Base-by-base conservation (phyloP, 2,329 filamentous ascomycete species). In the Neonectria sp. region DNA sequence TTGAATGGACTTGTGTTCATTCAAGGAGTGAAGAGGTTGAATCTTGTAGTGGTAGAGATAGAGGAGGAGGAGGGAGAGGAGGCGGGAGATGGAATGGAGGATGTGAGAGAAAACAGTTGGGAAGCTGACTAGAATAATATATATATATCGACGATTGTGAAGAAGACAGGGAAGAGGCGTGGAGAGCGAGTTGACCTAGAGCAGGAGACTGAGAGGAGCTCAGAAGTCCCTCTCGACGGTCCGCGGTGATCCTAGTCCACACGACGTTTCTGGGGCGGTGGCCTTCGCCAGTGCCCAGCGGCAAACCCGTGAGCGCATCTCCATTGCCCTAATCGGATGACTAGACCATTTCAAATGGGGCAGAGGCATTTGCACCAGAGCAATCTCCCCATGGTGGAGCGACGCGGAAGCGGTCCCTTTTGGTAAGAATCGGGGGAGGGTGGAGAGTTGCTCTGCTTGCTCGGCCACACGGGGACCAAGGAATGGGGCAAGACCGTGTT, bases 171-270 rank as follows among this genome's bases (percentile, higher is more conserved):
- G 68, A 71, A 62, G 55, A 63, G 45, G 49, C 35, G 29, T 60
- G 62, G 35, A 61, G 31, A 55, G 59, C 49, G 56, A 63, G 17
- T 24, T 7, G 40, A 24, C n/a, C n/a, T 11, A 24, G 40, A 45
- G 17, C 2, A 45, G 3, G 25, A 43, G 27, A 33, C 35, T 63
- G 48, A 63, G 60, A 45, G 66, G 67, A 57, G 56, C 60, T 68
- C 67, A 66, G 72, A 72, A 74, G 73, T 75, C 72, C 70, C 67
- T 72, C 73, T 71, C 71, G 63, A 60, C 63, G 63, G 53, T 70
- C 64, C 63, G 68, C 71, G 60, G 70, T 68, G 60, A 71, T 71
- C 71, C 65, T 68, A 58, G 68, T 55, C 63, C 55, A 59, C 49
- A 40, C 31, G 45, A 58, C 63, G 63, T 56, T 64, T 68, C 58